Base-by-base conservation (phyloP, 768 basidiomycete species). In the Symmetrospora coprosmae region DNA sequence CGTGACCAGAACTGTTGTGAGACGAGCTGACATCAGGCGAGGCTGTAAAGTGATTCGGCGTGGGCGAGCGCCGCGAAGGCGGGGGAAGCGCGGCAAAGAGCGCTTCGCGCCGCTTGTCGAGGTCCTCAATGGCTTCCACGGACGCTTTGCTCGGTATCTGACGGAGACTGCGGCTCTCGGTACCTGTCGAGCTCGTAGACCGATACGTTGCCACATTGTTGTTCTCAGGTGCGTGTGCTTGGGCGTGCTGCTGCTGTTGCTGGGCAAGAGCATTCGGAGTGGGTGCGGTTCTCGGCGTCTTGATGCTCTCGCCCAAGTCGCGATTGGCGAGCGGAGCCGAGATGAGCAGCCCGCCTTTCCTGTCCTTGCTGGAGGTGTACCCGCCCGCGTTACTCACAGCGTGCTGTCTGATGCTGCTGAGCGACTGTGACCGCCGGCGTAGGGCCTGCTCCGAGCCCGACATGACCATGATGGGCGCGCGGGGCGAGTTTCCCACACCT, bases 41-140 rank as follows among this genome's bases (percentile, higher is more conserved):
- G n/a, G n/a, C n/a, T n/a, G n/a, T n/a, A n/a, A n/a, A n/a, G n/a
- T n/a, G 23, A 19, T 41, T 45, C 7, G 55, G 55, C 8, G 41
- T 58, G 9, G 55, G 55, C 7, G 55, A 58, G 8, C 55, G 19
- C 19, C 55, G n/a, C 13, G 43, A 27, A 3, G 55, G 55, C 19
- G 55, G 55, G 2, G 55, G 55, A n/a, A 58, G 30, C n/a, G 55
- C 43, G 11, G 55, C 55, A 27, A 58, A 58, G 9, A 58, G 41
- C n/a, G 55, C 55, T 58, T 58, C 55, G 31, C 23, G 43, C 14
- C 55, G 8, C 41, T 58, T 31, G 2, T 58, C 31, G 8, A 43
- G 55, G 37, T 58, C 55, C 4, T 45, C 55, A 14, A 58, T 47
- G 25, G 28, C 41, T 4, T 58, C 55, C 17, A 58, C 9, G 4